Percentiles rank a stretch among this genome's conserved stretches.
These are phyloP conservation scores for Thraustochytrium sp. DNA, from an alignment of 352 stramenopile genomes.

Conservation along the genomic window DNA sequence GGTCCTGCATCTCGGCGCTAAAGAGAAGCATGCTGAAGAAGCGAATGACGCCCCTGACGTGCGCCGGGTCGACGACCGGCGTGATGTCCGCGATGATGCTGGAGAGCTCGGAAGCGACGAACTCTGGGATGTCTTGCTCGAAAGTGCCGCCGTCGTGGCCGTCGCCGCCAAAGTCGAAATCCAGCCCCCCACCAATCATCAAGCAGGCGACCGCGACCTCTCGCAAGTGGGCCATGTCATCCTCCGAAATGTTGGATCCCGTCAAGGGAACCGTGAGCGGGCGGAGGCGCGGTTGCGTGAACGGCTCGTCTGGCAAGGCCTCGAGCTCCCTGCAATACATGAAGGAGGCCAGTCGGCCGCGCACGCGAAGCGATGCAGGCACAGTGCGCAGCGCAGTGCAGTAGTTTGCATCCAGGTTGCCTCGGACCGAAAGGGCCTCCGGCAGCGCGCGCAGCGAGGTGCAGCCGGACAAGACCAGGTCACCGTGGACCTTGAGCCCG, in stretches of 20 bases:
- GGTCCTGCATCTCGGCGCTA: not conserved
- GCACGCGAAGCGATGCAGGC: not conserved
- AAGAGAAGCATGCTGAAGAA: slow-evolving; percentile 4
- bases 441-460: not conserved
- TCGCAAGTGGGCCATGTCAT: not conserved
- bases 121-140: no score
- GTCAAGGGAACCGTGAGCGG: not conserved
- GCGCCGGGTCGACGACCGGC: not conserved
- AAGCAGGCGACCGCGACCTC: not conserved
- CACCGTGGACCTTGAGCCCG: not conserved
- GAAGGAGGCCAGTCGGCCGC: not conserved
- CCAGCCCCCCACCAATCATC: not conserved
- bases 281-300: not conserved
- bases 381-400: not conserved
- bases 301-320: not conserved
- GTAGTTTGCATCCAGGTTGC: not conserved
- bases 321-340: not conserved
- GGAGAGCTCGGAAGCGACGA: no score
- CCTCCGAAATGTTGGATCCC: not conserved
- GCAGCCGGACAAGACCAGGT: not conserved
- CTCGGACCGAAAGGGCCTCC: not conserved
- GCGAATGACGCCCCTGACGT: not conserved
- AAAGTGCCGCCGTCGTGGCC: not conserved
- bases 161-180: not conserved
- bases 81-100: no score